phyloP scores from a whole-genome alignment of 768 basidiomycete genomes.

The Rhizopogon salebrosus region DNA sequence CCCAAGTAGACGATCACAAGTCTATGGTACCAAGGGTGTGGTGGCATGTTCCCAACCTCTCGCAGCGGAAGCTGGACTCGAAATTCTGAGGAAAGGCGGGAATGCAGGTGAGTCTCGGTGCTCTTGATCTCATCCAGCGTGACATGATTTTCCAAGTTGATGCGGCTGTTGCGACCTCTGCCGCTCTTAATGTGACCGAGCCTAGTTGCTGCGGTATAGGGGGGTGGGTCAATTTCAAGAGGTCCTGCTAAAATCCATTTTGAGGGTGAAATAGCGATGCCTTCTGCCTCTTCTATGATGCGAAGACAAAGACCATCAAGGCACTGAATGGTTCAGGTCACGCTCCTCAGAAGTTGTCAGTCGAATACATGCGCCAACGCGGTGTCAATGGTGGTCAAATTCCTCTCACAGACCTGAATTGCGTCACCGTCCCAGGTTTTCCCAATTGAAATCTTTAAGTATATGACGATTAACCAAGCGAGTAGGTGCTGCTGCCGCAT shows the following conservation, averaged over 20 bases:
- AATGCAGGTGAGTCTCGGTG: conserved; percentile 72
- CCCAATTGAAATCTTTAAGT: neutral
- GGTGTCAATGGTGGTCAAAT: conserved; percentile 69
- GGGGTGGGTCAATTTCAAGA: conserved; percentile 44
- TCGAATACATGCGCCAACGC: conserved; percentile 65
- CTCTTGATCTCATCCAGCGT: neutral
- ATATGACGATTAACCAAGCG: conserved; percentile 7
- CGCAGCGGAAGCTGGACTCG: conserved; percentile 86
- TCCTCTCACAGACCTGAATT: conserved; percentile 76
- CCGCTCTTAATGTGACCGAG: conserved; percentile 88
- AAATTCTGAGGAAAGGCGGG: conserved; percentile 88
- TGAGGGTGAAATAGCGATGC: conserved; percentile 53
- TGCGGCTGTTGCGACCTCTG: conserved; percentile 91
- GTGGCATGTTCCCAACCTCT: conserved; percentile 89
- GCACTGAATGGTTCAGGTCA: conserved; percentile 91
- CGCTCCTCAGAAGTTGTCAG: conserved; percentile 72
- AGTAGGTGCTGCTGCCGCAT: conserved; percentile 87
- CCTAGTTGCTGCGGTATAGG: conserved; percentile 90
- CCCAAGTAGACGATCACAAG: conserved; percentile 79
- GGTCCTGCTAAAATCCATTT: conserved; percentile 8
- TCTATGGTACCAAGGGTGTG: conserved; percentile 82
- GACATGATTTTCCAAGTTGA: conserved; percentile 51
- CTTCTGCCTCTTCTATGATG: conserved; percentile 91
- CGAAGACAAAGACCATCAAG: conserved; percentile 73
- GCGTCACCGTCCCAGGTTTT: conserved; percentile 83